These are phyloP conservation scores for Apiospora sp. DNA, from an alignment of 2,329 filamentous ascomycete genomes.

Conservation along the genomic window DNA sequence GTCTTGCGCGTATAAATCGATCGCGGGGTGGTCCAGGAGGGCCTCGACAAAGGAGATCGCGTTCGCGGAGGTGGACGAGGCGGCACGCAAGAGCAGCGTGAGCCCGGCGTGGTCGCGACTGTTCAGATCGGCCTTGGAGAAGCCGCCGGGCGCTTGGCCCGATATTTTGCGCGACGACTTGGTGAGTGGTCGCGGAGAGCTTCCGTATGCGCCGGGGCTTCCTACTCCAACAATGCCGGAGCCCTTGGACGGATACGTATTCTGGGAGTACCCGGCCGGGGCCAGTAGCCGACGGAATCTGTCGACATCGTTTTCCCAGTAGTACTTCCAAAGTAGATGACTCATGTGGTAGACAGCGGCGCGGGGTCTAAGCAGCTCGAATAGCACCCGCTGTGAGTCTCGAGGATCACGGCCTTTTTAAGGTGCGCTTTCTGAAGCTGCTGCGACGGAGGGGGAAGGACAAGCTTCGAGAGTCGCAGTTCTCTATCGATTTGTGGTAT, in stretches of 20 bases:
- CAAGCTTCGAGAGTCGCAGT: constrained; percentile 4
- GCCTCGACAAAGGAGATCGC: constrained; percentile 79
- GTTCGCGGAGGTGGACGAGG: constrained; percentile 74
- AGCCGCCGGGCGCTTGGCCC: constrained; percentile 55
- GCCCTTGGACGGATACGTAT: constrained; percentile 63
- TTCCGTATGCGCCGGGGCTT: constrained; percentile 43
- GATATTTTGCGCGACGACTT: constrained; percentile 62
- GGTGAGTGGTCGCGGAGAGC: constrained; percentile 56
- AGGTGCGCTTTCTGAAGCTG: constrained; percentile 55
- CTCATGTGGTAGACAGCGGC: constrained; percentile 73
- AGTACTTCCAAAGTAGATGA: constrained; percentile 95
- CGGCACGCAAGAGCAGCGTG: constrained; percentile 84
- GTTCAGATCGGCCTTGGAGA: constrained; percentile 76
- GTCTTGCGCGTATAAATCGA: constrained; percentile 89
- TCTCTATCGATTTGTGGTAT: neutral
- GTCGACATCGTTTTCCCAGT: constrained; percentile 97
- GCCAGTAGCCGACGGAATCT: constrained; percentile 89
- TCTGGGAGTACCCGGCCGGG: constrained; percentile 66
- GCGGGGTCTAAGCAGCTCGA: constrained; percentile 59
- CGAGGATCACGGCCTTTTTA: constrained; percentile 90
- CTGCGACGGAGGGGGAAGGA: constrained; percentile 4
- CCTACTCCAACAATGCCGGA: constrained; percentile 40
- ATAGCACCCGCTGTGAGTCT: constrained; percentile 87
- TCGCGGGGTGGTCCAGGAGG: constrained; percentile 80
- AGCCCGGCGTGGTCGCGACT: constrained; percentile 82